Evolutionary conservation across 805 yeast genomes (phyloP).

Genomic region (Kluyveromyces siamensis): DNA sequence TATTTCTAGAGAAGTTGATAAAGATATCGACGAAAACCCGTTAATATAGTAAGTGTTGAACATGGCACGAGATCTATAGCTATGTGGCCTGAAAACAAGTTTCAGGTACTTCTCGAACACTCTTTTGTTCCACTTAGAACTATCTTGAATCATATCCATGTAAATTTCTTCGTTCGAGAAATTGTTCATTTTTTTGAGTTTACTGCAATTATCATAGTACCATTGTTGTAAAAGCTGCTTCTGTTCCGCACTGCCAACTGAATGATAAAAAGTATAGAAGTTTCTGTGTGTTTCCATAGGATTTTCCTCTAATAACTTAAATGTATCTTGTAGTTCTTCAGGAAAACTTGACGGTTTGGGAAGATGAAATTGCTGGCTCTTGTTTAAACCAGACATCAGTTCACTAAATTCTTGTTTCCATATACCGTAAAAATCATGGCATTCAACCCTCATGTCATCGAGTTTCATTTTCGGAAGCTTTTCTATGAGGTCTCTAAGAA

Average conservation of each 20-base stretch:
- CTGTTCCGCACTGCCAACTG: conserved; percentile 7
- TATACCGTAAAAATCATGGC: conserved; percentile 11
- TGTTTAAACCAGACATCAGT: conserved; percentile 7
- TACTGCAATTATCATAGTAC: conserved; percentile 20
- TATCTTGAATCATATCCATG: conserved; percentile 14
- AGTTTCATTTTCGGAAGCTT: background rate
- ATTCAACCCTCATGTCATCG: background rate
- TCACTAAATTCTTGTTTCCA: conserved; percentile 18
- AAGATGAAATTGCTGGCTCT: conserved; percentile 16
- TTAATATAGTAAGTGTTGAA: conserved; percentile 8
- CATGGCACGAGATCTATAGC: conserved; percentile 10
- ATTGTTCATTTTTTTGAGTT: conserved; percentile 6
- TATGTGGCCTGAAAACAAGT: conserved; percentile 14
- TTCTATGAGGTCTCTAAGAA: background rate
- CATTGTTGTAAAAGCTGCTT: conserved; percentile 19
- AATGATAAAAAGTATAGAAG: conserved; percentile 16
- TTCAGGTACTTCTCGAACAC: conserved; percentile 18
- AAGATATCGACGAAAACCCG: conserved; percentile 10
- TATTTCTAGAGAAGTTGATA: conserved; percentile 17
- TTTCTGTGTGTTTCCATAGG: conserved; percentile 17
- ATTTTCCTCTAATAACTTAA: conserved; percentile 13
- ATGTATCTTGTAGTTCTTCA: conserved; percentile 9
- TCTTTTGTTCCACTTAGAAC: conserved; percentile 10
- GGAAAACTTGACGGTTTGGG: conserved; percentile 24
- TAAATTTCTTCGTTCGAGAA: conserved; percentile 15